phyloP scores from a whole-genome alignment of 2,329 filamentous ascomycete species.

The Pseudocercospora fuligena region DNA sequence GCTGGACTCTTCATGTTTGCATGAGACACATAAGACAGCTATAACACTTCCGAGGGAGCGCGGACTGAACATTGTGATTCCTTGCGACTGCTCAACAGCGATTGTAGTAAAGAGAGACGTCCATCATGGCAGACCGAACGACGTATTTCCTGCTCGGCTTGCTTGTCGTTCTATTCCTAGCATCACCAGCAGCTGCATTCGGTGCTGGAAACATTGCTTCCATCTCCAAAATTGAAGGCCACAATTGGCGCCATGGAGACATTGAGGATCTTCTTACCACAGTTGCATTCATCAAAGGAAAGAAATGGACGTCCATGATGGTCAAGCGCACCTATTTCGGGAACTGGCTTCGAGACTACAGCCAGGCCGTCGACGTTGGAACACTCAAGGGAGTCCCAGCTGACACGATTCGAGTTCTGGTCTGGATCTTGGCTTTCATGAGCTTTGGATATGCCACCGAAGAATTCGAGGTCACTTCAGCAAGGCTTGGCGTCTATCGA shows the following conservation, averaged over 20 bases:
- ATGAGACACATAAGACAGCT: neutral
- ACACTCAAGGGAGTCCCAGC: slow-evolving; percentile 59
- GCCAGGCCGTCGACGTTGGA: slow-evolving; percentile 60
- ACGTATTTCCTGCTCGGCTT: slow-evolving; percentile 35
- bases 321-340: slow-evolving; percentile 44
- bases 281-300: slow-evolving; percentile 43
- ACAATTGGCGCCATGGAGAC: slow-evolving; percentile 59
- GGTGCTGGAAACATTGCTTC: slow-evolving; percentile 56
- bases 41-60: neutral
- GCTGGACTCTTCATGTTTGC: slow-evolving; percentile 9
- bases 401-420: slow-evolving; percentile 59
- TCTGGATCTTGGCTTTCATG: slow-evolving; percentile 62
- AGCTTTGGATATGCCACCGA: slow-evolving; percentile 61
- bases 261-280: slow-evolving; percentile 58
- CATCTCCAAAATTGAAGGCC: slow-evolving; percentile 50
- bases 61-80: neutral
- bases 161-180: slow-evolving; percentile 34
- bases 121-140: slow-evolving; percentile 19
- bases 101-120: neutral
- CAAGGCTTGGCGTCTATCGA: slow-evolving; percentile 55
- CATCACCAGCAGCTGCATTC: slow-evolving; percentile 44
- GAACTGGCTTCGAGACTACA: slow-evolving; percentile 43
- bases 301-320: slow-evolving; percentile 67
- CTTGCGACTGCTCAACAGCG: neutral
- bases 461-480: slow-evolving; percentile 61